These are phyloP conservation scores for Spizellomyces punctatus DNA, from an alignment of 192 early-diverging fungal species.

Conservation along the genomic window DNA sequence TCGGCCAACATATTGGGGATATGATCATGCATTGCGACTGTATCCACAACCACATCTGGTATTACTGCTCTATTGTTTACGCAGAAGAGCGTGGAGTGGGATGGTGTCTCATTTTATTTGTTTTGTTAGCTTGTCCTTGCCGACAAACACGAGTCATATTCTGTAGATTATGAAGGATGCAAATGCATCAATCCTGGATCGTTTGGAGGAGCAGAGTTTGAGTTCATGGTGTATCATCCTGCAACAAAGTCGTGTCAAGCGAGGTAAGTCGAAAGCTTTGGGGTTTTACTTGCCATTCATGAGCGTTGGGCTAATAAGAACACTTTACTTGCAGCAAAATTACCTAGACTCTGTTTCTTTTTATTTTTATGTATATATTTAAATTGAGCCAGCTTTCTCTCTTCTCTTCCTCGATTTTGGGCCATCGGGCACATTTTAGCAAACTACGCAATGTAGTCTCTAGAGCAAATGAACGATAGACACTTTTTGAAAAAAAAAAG, in stretches of 20 bases:
- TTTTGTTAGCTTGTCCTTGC: conserved; percentile 73
- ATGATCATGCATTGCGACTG: conserved; percentile 81
- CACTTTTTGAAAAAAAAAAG: no score
- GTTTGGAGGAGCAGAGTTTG: conserved; percentile 57
- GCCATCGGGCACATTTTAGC: no score
- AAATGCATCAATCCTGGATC: conserved; percentile 81
- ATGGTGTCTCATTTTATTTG: not conserved
- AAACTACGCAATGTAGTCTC: no score
- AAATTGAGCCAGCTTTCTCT: no score
- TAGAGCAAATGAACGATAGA: no score
- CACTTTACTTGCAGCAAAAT: not conserved
- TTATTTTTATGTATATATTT: no score
- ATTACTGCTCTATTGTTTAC: conserved; percentile 31
- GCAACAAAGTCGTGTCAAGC: conserved; percentile 34
- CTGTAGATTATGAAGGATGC: conserved; percentile 73
- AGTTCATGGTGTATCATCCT: conserved; percentile 78
- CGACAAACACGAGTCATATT: conserved; percentile 82
- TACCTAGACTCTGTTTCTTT: not conserved
- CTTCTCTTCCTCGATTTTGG: no score
- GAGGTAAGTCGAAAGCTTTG: conserved; percentile 15
- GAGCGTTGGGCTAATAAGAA: not conserved
- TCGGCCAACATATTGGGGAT: conserved; percentile 78
- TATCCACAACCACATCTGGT: conserved; percentile 89
- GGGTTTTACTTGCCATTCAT: not conserved
- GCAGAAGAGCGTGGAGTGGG: not conserved